Base-by-base conservation (phyloP, 768 basidiomycete genomes). In the Podaxis sp. region DNA sequence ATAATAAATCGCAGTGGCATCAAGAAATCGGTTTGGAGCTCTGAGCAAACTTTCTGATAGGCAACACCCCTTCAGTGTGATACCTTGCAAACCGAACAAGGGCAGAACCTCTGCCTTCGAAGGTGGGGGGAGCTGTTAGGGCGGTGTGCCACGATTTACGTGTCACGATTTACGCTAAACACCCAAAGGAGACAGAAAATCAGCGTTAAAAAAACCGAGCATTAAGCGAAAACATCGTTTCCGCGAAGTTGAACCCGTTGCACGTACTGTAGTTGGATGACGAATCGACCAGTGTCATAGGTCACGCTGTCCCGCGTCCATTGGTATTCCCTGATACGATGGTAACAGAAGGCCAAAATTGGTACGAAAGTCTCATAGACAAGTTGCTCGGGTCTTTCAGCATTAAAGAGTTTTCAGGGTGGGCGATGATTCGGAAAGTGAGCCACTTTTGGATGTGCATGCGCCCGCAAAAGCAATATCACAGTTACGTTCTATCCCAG, bases 251-350 rank as follows among this genome's bases (percentile, higher is more conserved):
- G 13, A 24, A 77, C 76, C 71, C 77, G 68, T 66, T 79, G 78
- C 17, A 73, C 73, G 61, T 77, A 75, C 65, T 78, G 60, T 77
- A 74, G 66, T 78, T 79, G 3, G 75, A 76, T 74, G 53, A 77
- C 73, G 22, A 77, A 52, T 7, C 69, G 62, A 33, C 68, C 72
- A 2, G 78, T 75, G 65, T 79, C 76, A 63, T 76, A 78, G 24
- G 73, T 73, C 56, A 79, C 64, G 53, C 79, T 70, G 67, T 79
- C 76, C 26, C 76, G 76, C 42, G 77, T 77, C 76, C 76, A 77
- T 63, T 77, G 74, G 59, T 72, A 76, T 44, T 66, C 70, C 63
- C 70, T 71, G 63, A 78, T 75, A 51, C 76, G 73, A 61, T 78
- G 75, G 55, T 75, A 68, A 63, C 74, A 71, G 51, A 9, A 39